Evolutionary conservation across 2,329 filamentous ascomycete species (phyloP).

Genomic region (Ophiostoma ips): DNA sequence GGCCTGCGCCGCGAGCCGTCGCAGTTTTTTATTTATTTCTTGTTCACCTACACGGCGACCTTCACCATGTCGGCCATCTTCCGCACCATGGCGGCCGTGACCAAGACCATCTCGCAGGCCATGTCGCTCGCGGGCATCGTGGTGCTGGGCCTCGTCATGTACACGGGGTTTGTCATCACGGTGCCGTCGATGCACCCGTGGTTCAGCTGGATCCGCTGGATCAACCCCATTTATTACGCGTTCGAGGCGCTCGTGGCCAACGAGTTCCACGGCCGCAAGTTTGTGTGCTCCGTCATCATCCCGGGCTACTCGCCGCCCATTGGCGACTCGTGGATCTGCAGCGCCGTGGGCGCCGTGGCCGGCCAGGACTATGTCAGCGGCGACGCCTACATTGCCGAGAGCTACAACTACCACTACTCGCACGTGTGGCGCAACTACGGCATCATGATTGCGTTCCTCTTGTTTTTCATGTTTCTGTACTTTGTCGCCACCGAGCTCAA

Average conservation of each 20-base stretch:
- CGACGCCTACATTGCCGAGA: conserved; percentile 36
- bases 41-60: conserved; percentile 61
- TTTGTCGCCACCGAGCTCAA: conserved; percentile 56
- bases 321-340: conserved; percentile 37
- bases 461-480: conserved; percentile 27
- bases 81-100: conserved; percentile 61
- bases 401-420: conserved; percentile 37
- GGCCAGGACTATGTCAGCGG: conserved; percentile 41
- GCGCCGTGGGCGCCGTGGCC: conserved; percentile 40
- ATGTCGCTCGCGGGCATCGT: conserved; percentile 45
- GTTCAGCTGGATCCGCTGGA: conserved; percentile 53
- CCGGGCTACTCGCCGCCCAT: conserved; percentile 22
- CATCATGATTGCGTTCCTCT: conserved; percentile 56
- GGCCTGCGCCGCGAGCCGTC: conserved; percentile 61
- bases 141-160: conserved; percentile 52
- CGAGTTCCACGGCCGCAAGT: conserved; percentile 43
- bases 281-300: conserved; percentile 27
- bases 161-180: conserved; percentile 19
- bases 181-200: conserved; percentile 24
- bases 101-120: conserved; percentile 52
- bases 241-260: conserved; percentile 47
- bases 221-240: conserved; percentile 48
- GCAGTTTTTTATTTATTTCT: conserved; percentile 72
- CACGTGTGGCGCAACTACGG: conserved; percentile 68
- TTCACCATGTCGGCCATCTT: conserved; percentile 78